Conservation (phyloP, 768 basidiomycete species). For the Podaxis sp. region DNA sequence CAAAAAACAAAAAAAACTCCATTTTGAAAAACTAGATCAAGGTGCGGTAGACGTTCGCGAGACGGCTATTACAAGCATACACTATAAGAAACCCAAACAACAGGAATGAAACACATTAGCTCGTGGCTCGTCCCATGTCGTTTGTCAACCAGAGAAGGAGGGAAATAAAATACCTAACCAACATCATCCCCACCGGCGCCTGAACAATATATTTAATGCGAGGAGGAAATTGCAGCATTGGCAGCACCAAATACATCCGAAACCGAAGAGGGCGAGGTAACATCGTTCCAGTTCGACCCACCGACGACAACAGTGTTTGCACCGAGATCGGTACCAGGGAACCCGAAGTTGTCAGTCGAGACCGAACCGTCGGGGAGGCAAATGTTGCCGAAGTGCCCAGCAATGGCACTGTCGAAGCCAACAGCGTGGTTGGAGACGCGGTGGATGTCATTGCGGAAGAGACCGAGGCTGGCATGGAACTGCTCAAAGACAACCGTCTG, state of each 20-base stretch:
- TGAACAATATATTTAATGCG: background rate
- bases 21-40: conserved; percentile 4
- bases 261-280: conserved; percentile 17
- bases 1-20: background rate
- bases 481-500: conserved; percentile 33
- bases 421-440: conserved; percentile 23
- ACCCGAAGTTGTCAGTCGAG: conserved; percentile 26
- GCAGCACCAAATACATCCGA: conserved; percentile 5
- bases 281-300: conserved; percentile 38
- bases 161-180: background rate
- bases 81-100: conserved; percentile 5
- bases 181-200: background rate
- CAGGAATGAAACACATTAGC: background rate
- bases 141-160: background rate
- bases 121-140: background rate
- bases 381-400: conserved; percentile 23
- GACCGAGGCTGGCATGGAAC: conserved; percentile 23
- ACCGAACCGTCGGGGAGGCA: conserved; percentile 24
- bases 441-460: conserved; percentile 27
- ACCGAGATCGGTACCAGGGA: conserved; percentile 27
- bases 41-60: conserved; percentile 2
- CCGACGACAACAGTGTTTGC: conserved; percentile 28
- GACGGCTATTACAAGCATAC: background rate
- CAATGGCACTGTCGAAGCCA: conserved; percentile 29
- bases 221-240: background rate